Percentiles rank a stretch among this genome's conserved stretches.
phyloP scores from a whole-genome alignment of 208 protist species.

The Leishmania braziliensis region DNA sequence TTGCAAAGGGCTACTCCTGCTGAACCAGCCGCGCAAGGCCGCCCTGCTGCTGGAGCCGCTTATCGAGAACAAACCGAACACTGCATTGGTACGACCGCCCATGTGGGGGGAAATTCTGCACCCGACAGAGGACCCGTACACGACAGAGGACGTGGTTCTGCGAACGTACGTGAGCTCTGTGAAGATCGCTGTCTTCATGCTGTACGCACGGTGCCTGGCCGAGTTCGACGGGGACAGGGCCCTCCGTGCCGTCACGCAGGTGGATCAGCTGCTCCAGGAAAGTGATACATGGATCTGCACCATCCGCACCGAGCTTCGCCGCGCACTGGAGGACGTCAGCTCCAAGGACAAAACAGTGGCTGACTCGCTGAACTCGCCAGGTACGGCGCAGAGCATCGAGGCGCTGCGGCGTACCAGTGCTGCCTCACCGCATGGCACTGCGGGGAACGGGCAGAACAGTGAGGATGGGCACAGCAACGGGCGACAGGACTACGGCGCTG shows the following conservation, averaged over 20 bases:
- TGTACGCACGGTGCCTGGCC: conserved; percentile 81
- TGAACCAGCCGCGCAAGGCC: conserved; percentile 83
- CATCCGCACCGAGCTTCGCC: conserved; percentile 33
- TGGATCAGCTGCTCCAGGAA: conserved; percentile 48
- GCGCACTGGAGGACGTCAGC: conserved; percentile 20
- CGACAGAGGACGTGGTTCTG: conserved; percentile 65
- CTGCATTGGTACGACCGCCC: conserved; percentile 66
- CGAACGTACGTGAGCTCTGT: conserved; percentile 70
- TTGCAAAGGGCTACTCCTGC: conserved; percentile 70
- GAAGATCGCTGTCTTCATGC: conserved; percentile 70
- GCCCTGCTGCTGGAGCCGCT: conserved; percentile 84
- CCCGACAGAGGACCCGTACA: conserved; percentile 53
- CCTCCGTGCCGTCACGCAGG: conserved; percentile 46
- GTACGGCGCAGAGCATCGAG: conserved; percentile 11
- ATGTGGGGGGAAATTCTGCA: conserved; percentile 71
- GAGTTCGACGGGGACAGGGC: conserved; percentile 78
- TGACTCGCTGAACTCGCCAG: conserved; percentile 7
- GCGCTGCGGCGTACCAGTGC: conserved; percentile 6
- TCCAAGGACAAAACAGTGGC: conserved; percentile 14
- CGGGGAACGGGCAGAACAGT: conserved; percentile 3
- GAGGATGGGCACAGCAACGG: not conserved
- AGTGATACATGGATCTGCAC: conserved; percentile 57
- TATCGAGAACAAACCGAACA: conserved; percentile 79
- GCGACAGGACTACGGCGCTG: not conserved
- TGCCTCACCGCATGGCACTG: not conserved